Base-by-base conservation (phyloP, 352 stramenopile species). In the Phytophthora cryptogea region DNA sequence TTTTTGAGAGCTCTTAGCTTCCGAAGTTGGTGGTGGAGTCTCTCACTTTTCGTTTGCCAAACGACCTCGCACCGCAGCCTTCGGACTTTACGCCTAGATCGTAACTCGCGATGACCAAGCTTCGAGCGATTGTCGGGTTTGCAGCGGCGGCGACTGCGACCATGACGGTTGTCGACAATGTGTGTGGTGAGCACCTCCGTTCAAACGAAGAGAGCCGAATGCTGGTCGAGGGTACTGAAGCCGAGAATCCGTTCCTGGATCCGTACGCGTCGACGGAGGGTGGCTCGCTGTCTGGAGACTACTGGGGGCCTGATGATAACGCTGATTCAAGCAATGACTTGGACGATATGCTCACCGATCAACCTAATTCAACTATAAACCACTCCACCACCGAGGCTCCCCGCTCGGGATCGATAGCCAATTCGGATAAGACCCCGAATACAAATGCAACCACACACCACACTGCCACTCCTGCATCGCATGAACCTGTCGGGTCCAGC, bases 1-100 rank as follows among this genome's bases (percentile, higher is more conserved):
- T 26, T 17, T 28, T 20, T 11, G 10, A 39, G 32, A 36, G 32
- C 9, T 13, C 32, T 13, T 11, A 36, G 11, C 33, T 39, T n/a
- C 14, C 6, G n/a, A 14, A 23, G 36, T 14, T 41, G 36, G 10
- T 20, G 36, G 13, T 41, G n/a, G 36, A 41, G n/a, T 6, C 23
- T 37, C 7, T 51, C 51, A 62, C 31, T 67, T 62, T 55, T 46
- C 36, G 43, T 56, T 67, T 54, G 32, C 13, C 35, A 9, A 35
- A 32, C 28, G 36, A 55, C 50, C n/a, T 10, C 30, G 6, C 36
- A 41, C 5, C n/a, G 42, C n/a, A 37, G 13, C 8, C 5, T 4
- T 39, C 13, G 32, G 9, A 9, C 4, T 36, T 36, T 36, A 5
- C 32, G 33, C 11, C 23, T 5, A n/a, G 14, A 41, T 20, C 23